phyloP scores from a whole-genome alignment of 257 asterid species.

The Salvia rosmarinus region DNA sequence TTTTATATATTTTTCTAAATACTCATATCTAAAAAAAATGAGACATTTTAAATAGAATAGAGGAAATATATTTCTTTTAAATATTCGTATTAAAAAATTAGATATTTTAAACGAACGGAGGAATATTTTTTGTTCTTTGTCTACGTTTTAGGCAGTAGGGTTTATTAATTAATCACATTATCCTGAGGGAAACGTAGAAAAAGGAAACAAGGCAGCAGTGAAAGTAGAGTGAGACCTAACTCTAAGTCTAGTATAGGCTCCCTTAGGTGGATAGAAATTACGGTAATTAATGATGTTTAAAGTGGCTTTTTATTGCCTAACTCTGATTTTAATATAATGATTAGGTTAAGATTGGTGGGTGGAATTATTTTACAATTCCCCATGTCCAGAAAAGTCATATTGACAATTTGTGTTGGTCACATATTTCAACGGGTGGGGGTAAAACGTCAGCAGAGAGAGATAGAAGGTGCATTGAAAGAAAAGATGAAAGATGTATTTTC shows the following conservation, averaged over 20 bases:
- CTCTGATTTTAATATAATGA: constrained; percentile 29
- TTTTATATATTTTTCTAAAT: no score
- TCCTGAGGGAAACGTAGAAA: neutral
- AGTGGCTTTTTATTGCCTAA: neutral
- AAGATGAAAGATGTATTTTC: neutral
- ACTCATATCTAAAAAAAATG: no score
- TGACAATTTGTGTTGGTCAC: constrained; percentile 49
- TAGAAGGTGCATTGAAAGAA: neutral
- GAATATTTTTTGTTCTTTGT: no score
- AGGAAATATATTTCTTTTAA: no score
- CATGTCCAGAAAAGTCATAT: constrained; percentile 40
- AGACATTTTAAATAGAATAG: no score
- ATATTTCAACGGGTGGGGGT: constrained; percentile 21
- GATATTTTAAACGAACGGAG: no score
- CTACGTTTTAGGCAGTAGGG: no score
- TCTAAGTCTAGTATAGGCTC: neutral
- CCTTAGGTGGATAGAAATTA: neutral
- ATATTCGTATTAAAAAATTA: no score
- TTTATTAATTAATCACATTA: neutral
- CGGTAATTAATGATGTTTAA: neutral
- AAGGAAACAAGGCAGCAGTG: neutral
- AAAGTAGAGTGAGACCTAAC: constrained; percentile 11
- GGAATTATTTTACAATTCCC: constrained; percentile 32
- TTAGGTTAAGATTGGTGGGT: constrained; percentile 42
- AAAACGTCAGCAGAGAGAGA: neutral